Base-by-base conservation (phyloP, 2,329 filamentous ascomycete genomes). In the Neospermospora avenae region DNA sequence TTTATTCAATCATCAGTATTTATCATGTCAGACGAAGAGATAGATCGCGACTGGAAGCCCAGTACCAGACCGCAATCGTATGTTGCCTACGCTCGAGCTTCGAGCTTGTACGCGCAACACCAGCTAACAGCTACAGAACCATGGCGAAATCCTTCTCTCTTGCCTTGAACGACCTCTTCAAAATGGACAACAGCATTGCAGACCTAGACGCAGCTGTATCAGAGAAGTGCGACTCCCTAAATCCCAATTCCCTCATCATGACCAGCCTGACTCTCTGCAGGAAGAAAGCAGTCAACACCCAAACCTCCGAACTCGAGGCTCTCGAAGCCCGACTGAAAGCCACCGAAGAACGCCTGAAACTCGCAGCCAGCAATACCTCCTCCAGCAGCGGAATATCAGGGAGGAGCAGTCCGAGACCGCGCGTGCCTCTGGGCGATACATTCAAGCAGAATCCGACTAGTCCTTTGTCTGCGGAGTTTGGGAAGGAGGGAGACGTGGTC, bases 161-260 rank as follows among this genome's bases (percentile, higher is more conserved):
- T 46, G 90, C 93, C 74, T 81, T 97, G 63, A 89, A 93, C 79
- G 88, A 91, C 73, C 88, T 96, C 68, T 97, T 97, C 79, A 88
- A 89, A 71, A 87, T 97, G 72, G 90, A 95, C 68, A 88, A 86
- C 75, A 88, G 87, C 68, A 75, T 95, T 60, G 84, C 88, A 70
- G 83, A 88, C 63, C 81, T 96, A 37, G 85, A 89, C 70, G 81
- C 88, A 73, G 84, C 89, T 67, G 85, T 96, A 62, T 84, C 91
- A 73, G 84, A 91, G 75, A 93, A 93, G 93, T 97, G 61, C 44
- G 62, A 35, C 13, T 51, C 46, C n/a, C n/a, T n/a, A n/a, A n/a
- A n/a, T n/a, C n/a, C n/a, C n/a, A n/a, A n/a, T n/a, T n/a, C n/a
- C 5, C 46, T 20, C 37, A 22, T 16, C 18, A 37, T 37, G 13